A percentile compares a stretch with the other conserved stretches of the same genome.
These are phyloP conservation scores for Sarocladium oryzae DNA, from an alignment of 2,329 filamentous ascomycete species.

Conservation along the genomic window DNA sequence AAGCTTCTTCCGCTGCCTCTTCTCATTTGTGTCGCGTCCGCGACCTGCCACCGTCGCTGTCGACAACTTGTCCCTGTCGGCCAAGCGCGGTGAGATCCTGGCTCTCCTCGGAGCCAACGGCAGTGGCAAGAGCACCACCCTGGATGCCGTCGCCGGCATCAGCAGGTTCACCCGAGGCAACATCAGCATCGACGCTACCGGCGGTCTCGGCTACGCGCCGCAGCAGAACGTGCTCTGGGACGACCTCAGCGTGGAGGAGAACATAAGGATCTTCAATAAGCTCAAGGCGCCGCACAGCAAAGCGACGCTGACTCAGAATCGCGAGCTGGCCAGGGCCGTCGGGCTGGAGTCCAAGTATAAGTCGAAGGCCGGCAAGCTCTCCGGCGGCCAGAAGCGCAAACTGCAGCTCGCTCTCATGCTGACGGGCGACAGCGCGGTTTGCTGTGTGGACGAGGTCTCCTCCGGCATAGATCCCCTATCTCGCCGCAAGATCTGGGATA, in stretches of 20 bases:
- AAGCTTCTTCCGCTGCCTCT: conserved; percentile 47
- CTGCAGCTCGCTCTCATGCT: conserved; percentile 75
- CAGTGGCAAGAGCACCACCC: conserved; percentile 68
- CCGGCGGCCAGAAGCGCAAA: conserved; percentile 71
- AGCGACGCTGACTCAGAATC: conserved; percentile 36
- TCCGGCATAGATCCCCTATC: conserved; percentile 68
- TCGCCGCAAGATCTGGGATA: conserved; percentile 43
- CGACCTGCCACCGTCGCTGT: conserved; percentile 69
- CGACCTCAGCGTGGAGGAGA: conserved; percentile 63
- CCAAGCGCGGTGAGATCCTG: conserved; percentile 69
- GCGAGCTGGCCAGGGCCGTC: conserved; percentile 50
- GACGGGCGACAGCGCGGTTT: conserved; percentile 64
- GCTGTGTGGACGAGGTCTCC: conserved; percentile 69
- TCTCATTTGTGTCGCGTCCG: conserved; percentile 38
- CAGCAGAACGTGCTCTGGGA: conserved; percentile 76
- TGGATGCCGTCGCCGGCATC: conserved; percentile 24
- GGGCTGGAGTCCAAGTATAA: conserved; percentile 59
- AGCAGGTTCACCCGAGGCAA: conserved; percentile 47
- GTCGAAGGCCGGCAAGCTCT: conserved; percentile 57
- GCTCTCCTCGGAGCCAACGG: conserved; percentile 60
- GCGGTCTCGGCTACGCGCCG: conserved; percentile 67
- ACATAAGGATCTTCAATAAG: conserved; percentile 62
- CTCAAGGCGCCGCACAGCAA: conserved; percentile 50
- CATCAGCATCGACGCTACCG: conserved; percentile 57
- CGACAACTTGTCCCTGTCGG: conserved; percentile 59